phyloP scores from a whole-genome alignment of 2,329 filamentous ascomycete species.

The Aspergillus pseudoglaucus region DNA sequence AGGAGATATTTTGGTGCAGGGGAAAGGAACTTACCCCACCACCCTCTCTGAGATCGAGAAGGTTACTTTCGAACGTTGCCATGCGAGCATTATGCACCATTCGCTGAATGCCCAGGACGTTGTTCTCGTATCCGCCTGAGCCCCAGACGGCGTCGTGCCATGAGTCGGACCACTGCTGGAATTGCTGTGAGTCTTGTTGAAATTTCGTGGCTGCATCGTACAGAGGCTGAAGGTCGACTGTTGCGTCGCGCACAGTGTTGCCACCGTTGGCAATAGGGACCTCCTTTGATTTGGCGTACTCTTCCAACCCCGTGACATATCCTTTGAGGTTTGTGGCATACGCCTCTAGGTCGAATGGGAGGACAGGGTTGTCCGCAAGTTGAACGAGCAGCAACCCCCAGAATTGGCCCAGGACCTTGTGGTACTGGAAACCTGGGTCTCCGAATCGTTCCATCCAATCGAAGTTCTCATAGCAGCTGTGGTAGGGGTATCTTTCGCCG shows the following conservation, averaged over 20 bases:
- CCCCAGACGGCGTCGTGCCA: slow-evolving; percentile 71
- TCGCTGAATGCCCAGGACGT: slow-evolving; percentile 60
- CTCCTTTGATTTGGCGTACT: slow-evolving; percentile 56
- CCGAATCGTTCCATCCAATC: slow-evolving; percentile 75
- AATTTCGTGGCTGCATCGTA: slow-evolving; percentile 58
- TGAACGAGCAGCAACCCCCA: slow-evolving; percentile 79
- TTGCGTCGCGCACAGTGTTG: slow-evolving; percentile 9
- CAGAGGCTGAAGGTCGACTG: slow-evolving; percentile 54
- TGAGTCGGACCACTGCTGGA: slow-evolving; percentile 66
- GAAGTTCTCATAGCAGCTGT: slow-evolving; percentile 85
- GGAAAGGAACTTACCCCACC: slow-evolving; percentile 61
- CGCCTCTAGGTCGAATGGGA: slow-evolving; percentile 71
- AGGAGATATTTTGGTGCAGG: not conserved
- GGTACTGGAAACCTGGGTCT: slow-evolving; percentile 78
- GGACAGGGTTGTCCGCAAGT: slow-evolving; percentile 68
- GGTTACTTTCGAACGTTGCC: slow-evolving; percentile 70
- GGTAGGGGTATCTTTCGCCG: slow-evolving; percentile 61
- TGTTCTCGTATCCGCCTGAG: slow-evolving; percentile 69
- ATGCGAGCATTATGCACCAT: slow-evolving; percentile 72
- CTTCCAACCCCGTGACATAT: slow-evolving; percentile 62
- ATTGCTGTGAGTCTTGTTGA: slow-evolving; percentile 54
- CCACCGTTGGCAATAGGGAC: slow-evolving; percentile 22
- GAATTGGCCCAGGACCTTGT: slow-evolving; percentile 70
- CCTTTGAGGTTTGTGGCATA: slow-evolving; percentile 61
- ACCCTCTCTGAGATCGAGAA: slow-evolving; percentile 67